phyloP scores from a whole-genome alignment of 352 stramenopile species.

The Phytophthora multivora region DNA sequence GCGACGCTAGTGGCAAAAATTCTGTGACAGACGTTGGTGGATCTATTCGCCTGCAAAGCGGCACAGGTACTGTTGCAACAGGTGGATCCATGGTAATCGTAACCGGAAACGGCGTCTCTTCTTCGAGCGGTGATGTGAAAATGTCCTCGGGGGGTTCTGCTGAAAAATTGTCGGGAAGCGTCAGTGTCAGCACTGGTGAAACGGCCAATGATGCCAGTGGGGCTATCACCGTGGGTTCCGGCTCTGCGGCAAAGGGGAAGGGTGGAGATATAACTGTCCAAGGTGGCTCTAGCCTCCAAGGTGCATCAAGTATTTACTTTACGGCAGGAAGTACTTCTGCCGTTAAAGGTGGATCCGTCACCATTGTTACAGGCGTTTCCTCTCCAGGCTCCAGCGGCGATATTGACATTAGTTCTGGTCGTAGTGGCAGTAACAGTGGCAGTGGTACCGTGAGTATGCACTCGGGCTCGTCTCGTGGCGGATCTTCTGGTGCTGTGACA shows the following conservation, averaged over 20 bases:
- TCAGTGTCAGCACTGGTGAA: constrained; percentile 50
- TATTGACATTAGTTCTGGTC: constrained; percentile 64
- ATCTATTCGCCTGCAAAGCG: constrained; percentile 49
- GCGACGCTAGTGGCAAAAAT: constrained; percentile 56
- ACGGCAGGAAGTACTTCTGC: constrained; percentile 52
- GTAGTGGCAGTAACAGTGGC: constrained; percentile 49
- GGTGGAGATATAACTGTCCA: constrained; percentile 63
- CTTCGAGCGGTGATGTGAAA: constrained; percentile 65
- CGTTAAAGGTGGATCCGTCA: constrained; percentile 54
- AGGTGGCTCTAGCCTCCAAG: constrained; percentile 49
- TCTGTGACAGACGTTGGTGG: constrained; percentile 49
- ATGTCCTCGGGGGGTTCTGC: constrained; percentile 57
- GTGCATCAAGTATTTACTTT: constrained; percentile 52
- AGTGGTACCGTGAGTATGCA: constrained; percentile 61
- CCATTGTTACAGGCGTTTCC: constrained; percentile 54
- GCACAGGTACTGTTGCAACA: constrained; percentile 54
- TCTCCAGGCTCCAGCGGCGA: constrained; percentile 52
- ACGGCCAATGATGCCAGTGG: constrained; percentile 53
- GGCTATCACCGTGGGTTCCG: constrained; percentile 44
- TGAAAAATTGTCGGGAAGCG: constrained; percentile 49
- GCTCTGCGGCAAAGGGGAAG: constrained; percentile 45
- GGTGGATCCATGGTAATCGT: constrained; percentile 57
- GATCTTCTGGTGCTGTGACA: constrained; percentile 66
- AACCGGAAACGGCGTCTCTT: constrained; percentile 59
- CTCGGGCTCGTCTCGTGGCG: constrained; percentile 34